phyloP scores from a whole-genome alignment of 2,329 filamentous ascomycete species.

The Xylariaceae sp. region DNA sequence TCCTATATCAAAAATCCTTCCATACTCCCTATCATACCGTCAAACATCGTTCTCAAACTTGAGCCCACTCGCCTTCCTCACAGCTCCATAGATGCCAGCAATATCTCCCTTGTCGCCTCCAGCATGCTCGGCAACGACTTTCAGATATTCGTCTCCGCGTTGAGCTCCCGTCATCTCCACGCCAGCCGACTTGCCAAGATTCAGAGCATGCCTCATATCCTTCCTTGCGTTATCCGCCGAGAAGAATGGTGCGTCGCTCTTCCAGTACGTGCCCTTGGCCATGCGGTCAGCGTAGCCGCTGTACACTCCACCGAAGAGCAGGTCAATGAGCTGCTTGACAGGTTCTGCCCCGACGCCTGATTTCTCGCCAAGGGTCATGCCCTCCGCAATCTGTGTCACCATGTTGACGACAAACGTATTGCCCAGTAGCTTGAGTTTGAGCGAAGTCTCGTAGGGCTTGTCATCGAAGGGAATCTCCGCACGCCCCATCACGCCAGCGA shows the following conservation, averaged over 20 bases:
- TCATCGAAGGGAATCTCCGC: constrained; percentile 47
- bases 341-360: constrained; percentile 67
- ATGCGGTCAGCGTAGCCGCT: constrained; percentile 72
- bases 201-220: constrained; percentile 71
- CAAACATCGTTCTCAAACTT: constrained; percentile 62
- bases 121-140: constrained; percentile 61
- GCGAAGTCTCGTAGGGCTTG: constrained; percentile 46
- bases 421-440: constrained; percentile 74
- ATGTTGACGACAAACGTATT: constrained; percentile 85
- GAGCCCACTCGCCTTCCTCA: constrained; percentile 69
- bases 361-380: constrained; percentile 75
- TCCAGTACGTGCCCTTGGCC: constrained; percentile 71
- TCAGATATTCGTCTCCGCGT: constrained; percentile 65
- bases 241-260: constrained; percentile 75
- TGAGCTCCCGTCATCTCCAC: constrained; percentile 61
- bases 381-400: constrained; percentile 75
- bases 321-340: constrained; percentile 67
- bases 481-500: constrained; percentile 62
- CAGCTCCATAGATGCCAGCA: constrained; percentile 76
- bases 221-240: constrained; percentile 78
- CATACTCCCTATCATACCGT: not conserved
- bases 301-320: constrained; percentile 73
- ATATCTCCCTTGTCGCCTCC: constrained; percentile 71
- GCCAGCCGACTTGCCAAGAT: constrained; percentile 60
- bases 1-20: not conserved